Conservation (phyloP, 2,329 filamentous ascomycete species). For the Pseudogymnoascus sp. region DNA sequence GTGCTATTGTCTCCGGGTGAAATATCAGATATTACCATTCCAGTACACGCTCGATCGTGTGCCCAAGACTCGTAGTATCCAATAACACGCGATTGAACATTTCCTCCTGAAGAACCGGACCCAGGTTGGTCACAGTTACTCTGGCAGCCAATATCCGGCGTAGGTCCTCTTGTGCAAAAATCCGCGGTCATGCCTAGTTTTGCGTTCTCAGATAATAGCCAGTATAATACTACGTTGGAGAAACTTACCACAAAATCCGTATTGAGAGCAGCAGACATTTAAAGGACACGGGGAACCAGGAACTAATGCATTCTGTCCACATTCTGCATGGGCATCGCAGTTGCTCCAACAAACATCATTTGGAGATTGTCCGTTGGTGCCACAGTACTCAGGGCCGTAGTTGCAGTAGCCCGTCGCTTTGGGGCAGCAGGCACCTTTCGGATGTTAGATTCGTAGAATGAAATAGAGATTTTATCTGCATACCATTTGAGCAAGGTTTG, state of each 20-base stretch:
- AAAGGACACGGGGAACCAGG: constrained; percentile 26
- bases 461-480: neutral
- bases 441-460: neutral
- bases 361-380: constrained; percentile 19
- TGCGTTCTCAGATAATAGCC: neutral
- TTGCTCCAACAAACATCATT: constrained; percentile 28
- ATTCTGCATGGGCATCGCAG: constrained; percentile 30
- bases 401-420: constrained; percentile 16
- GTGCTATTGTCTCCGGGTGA: neutral
- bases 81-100: constrained; percentile 12
- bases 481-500: constrained; percentile 20
- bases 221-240: constrained; percentile 14
- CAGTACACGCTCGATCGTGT: constrained; percentile 12
- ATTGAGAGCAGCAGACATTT: constrained; percentile 17
- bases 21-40: constrained; percentile 6
- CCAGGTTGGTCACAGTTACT: constrained; percentile 2
- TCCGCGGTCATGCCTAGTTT: constrained; percentile 16
- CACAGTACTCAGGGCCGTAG: constrained; percentile 19
- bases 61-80: constrained; percentile 19
- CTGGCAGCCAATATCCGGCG: constrained; percentile 17
- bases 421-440: constrained; percentile 21
- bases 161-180: constrained; percentile 18
- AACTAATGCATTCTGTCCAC: constrained; percentile 23
- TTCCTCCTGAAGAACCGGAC: neutral
- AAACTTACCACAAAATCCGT: constrained; percentile 18